Evolutionary conservation across 2,329 filamentous ascomycete species (phyloP), one percentile per base, ranked within the genome.

Genomic region (Colletotrichum orchidophilum): DNA sequence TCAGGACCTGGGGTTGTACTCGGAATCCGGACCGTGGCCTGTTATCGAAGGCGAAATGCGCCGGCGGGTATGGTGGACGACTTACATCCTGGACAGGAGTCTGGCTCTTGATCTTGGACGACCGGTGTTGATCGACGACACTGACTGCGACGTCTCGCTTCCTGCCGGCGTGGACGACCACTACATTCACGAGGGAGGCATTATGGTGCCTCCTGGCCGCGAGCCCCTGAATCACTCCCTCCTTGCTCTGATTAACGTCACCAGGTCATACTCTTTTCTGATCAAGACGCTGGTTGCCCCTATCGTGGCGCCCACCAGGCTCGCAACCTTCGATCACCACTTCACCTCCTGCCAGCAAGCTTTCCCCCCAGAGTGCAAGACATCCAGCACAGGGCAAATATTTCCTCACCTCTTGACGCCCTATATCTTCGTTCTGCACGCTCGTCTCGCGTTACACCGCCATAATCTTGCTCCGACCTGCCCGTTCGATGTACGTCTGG

Each of bases 31-130:
- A 0, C 87, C 91, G 0, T 94, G 92, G 87, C 88, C 93, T 2
- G 86, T 91, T 1, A 85, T 97, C 15, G 95, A 97, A 76, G 89
- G 89, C 12, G 96, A 98, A 81, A 95, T 96, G 90, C 90, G 95
- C 65, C 90, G 93, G 72, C 88, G 95, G 66, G 90, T 96, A 2
- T 99, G 96, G 96, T 99, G 96, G 95, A 91, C 94, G 15, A 90
- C 97, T 67, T 98, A 98, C 81, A 90, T 94, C 54, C 91, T 95
- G 83, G 96, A 99, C 82, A 90, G 95, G 73, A 88, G 93, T 29
- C 84, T 97, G 60, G 91, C 94, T 0, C 85, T 97, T 13, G 95
- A 97, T 78, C 86, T 95, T 39, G 93, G 94, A 9, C 91, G 93
- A 61, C 94, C 96, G 0, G 89, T 93, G 66, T 82, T 95, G 74